These are phyloP conservation scores for Geotrichum siamense DNA, from an alignment of 1,139 yeast species.

Conservation along the genomic window DNA sequence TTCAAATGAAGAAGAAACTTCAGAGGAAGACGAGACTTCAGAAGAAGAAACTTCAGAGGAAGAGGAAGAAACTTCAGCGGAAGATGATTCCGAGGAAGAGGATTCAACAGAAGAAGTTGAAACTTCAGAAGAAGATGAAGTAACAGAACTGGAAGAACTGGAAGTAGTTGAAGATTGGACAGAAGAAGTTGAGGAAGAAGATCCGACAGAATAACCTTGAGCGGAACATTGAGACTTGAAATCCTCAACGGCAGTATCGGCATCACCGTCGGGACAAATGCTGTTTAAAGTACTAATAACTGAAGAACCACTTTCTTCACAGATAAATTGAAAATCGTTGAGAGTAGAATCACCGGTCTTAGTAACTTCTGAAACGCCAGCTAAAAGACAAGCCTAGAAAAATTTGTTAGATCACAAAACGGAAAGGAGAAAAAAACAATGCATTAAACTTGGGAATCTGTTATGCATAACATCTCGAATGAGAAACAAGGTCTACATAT, in stretches of 20 bases:
- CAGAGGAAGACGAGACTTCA: conserved; percentile 22
- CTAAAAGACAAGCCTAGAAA: conserved; percentile 63
- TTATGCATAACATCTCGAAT: neutral
- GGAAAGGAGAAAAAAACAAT: neutral
- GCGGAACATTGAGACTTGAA: conserved; percentile 40
- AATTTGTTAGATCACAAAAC: conserved; percentile 2
- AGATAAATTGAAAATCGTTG: conserved; percentile 58
- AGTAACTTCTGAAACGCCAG: conserved; percentile 71
- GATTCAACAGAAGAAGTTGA: conserved; percentile 20
- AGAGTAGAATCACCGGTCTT: conserved; percentile 46
- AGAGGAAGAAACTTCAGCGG: conserved; percentile 16
- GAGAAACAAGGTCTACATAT: neutral
- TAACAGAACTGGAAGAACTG: conserved; percentile 30
- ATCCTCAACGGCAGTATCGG: conserved; percentile 50
- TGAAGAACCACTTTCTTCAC: conserved; percentile 45
- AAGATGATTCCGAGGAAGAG: conserved; percentile 8
- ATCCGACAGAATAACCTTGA: conserved; percentile 31
- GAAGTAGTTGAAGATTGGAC: conserved; percentile 32
- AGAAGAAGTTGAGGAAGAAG: conserved; percentile 31
- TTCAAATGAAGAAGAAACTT: conserved; percentile 21
- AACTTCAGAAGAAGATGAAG: conserved; percentile 21
- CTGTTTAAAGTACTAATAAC: conserved; percentile 54
- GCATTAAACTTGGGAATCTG: neutral
- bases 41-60: conserved; percentile 16
- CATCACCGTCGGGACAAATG: conserved; percentile 57